These are phyloP conservation scores for Adansonia grandidieri DNA, from an alignment of 441 rosid genomes.

Conservation along the genomic window DNA sequence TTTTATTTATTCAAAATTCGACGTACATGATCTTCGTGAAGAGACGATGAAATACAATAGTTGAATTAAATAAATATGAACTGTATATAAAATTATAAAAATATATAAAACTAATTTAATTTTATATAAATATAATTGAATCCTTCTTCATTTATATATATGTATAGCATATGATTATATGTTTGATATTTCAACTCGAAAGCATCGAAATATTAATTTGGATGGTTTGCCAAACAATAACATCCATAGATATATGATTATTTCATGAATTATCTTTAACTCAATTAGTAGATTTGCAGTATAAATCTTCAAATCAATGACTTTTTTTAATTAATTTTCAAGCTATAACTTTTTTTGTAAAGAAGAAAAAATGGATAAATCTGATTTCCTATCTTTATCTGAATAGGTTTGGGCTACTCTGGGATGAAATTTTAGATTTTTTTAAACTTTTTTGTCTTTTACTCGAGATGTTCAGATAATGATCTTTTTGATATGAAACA, in stretches of 20 bases:
- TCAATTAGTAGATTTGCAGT: no score
- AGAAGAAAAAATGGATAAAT: no score
- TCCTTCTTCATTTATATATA: no score
- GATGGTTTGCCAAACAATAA: neutral
- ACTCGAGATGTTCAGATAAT: conserved; percentile 26
- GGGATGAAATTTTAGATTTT: neutral
- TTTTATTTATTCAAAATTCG: no score
- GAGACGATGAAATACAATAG: no score
- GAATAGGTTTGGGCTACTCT: conserved; percentile 65
- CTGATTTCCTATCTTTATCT: conserved; percentile 49
- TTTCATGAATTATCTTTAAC: no score
- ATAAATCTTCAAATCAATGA: neutral
- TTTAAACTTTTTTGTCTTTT: neutral
- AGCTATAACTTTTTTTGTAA: conserved; percentile 15
- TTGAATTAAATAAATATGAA: no score
- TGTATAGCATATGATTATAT: neutral
- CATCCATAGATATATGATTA: no score
- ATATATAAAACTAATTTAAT: no score
- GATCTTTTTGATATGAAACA: conserved; percentile 38
- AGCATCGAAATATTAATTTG: conserved; percentile 3
- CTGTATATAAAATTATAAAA: no score
- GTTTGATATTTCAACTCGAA: neutral
- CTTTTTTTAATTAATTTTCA: conserved; percentile 29
- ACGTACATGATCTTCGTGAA: no score
- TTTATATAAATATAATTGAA: no score